phyloP scores from a whole-genome alignment of 306 rosid genomes.

The Inga leiocalycina region DNA sequence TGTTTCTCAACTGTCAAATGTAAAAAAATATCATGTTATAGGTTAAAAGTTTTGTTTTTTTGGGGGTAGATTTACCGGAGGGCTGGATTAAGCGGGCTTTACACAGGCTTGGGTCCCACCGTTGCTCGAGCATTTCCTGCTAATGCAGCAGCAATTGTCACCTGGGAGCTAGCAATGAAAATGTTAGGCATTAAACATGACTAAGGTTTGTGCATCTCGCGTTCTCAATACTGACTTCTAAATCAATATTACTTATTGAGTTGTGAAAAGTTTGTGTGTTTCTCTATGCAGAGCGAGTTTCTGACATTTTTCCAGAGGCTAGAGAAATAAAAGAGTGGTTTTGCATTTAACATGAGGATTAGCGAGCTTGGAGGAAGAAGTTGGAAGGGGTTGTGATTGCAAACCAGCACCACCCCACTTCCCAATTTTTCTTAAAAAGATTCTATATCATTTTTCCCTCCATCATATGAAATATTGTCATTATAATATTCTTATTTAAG shows the following conservation, averaged over 20 bases:
- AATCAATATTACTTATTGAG: not conserved
- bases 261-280: not conserved
- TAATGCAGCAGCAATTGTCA: conserved; percentile 84
- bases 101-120: conserved; percentile 89
- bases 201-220: conserved; percentile 34
- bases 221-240: not conserved
- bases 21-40: not conserved
- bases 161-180: conserved; percentile 93
- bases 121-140: conserved; percentile 88
- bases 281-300: not conserved
- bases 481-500: not conserved
- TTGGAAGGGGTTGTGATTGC: not conserved
- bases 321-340: not conserved
- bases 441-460: not conserved
- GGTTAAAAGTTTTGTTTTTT: conserved; percentile 26
- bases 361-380: not conserved
- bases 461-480: not conserved
- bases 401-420: not conserved
- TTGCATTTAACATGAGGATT: not conserved
- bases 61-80: conserved; percentile 62
- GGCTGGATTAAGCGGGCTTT: conserved; percentile 84
- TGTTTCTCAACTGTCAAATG: not conserved
- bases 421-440: not conserved
- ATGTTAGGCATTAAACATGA: conserved; percentile 64
- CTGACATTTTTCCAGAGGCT: not conserved